These are phyloP conservation scores for Podospora anserina DNA, from an alignment of 495 filamentous ascomycete genomes.

Conservation along the genomic window DNA sequence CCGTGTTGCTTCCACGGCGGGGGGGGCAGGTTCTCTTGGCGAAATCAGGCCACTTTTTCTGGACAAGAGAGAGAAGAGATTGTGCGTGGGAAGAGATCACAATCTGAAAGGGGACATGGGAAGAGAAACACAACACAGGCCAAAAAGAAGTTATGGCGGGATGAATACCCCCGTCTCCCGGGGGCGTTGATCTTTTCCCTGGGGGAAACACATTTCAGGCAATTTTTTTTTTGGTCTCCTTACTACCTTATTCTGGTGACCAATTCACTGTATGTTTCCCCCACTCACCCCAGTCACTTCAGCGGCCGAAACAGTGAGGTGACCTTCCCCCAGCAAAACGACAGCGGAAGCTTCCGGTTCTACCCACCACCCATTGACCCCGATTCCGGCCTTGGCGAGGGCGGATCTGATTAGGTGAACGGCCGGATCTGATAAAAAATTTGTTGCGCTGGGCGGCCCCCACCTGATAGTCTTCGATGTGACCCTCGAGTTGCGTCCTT, in stretches of 20 bases:
- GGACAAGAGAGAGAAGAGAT: background rate
- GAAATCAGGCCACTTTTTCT: background rate
- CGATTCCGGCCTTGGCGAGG: conserved; percentile 27
- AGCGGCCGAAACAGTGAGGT: background rate
- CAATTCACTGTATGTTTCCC: background rate
- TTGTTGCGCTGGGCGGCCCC: background rate
- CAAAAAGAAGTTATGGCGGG: background rate
- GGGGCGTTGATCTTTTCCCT: background rate
- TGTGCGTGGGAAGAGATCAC: background rate
- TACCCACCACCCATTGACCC: background rate
- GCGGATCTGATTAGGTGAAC: conserved; percentile 27
- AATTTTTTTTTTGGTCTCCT: background rate
- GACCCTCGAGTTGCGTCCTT: background rate
- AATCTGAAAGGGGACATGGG: background rate
- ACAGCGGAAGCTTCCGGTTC: background rate
- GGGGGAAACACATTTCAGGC: too few relatives aligned
- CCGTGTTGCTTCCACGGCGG: background rate
- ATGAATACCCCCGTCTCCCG: background rate
- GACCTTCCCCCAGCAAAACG: background rate
- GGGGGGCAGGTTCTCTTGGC: background rate
- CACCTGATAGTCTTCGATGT: background rate
- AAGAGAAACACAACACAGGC: background rate
- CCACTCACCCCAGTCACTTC: background rate
- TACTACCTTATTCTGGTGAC: background rate
- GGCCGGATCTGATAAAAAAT: conserved; percentile 26